A percentile compares a stretch with the other conserved stretches of the same genome.
These are phyloP conservation scores for Blastobotrys mokoenaii DNA, from an alignment of 805 yeast genomes.

Conservation along the genomic window DNA sequence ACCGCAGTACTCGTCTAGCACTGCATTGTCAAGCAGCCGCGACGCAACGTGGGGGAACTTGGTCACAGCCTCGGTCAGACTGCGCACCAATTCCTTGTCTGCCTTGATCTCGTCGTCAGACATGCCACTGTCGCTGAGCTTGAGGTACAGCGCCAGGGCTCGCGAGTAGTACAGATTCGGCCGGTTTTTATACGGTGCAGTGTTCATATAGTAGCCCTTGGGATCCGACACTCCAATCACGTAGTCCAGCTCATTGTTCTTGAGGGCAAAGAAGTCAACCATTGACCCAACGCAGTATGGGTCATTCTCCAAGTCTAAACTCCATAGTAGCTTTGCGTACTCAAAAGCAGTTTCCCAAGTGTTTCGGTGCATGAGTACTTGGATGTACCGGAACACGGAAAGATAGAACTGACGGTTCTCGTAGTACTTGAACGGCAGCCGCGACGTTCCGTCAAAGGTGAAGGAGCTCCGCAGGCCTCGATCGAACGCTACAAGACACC, in stretches of 20 bases:
- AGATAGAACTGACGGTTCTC: constrained; percentile 72
- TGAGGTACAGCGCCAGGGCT: constrained; percentile 48
- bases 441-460: constrained; percentile 43
- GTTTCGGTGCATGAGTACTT: constrained; percentile 65
- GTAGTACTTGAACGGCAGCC: constrained; percentile 68
- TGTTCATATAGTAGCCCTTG: constrained; percentile 43
- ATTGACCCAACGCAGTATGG: constrained; percentile 79
- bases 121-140: constrained; percentile 33
- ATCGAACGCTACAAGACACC: constrained; percentile 73
- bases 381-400: constrained; percentile 63
- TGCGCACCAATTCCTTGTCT: no score
- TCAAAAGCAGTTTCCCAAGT: constrained; percentile 70
- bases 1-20: constrained; percentile 3
- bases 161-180: constrained; percentile 63
- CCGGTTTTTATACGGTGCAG: constrained; percentile 21
- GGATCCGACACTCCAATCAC: constrained; percentile 51
- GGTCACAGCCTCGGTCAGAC: constrained; percentile 35
- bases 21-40: constrained; percentile 35
- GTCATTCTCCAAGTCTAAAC: constrained; percentile 67
- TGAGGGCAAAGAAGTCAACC: constrained; percentile 68
- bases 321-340: constrained; percentile 61
- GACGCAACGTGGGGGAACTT: constrained; percentile 52
- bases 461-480: constrained; percentile 58
- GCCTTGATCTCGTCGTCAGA: constrained; percentile 37
- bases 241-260: constrained; percentile 56